Percentiles rank a stretch among this genome's conserved stretches.
phyloP scores from a whole-genome alignment of 208 protist genomes.

The Strigomonas oncopelti region DNA sequence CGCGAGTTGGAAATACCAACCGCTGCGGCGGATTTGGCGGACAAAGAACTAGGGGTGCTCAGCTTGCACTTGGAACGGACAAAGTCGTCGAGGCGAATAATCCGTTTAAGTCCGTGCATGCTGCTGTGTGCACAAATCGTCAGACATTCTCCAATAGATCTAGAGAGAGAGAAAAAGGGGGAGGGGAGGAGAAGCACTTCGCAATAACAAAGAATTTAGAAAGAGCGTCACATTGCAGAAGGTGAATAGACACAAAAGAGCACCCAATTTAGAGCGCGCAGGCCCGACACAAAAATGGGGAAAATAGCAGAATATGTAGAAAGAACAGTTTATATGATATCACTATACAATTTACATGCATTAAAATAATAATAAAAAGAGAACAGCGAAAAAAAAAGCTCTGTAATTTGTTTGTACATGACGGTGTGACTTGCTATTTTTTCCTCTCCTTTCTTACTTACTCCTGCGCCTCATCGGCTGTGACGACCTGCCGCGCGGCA shows the following conservation, averaged over 20 bases:
- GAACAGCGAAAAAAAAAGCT: not conserved
- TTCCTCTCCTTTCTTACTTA: too few species aligned
- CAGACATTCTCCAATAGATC: not conserved
- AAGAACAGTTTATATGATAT: too few species aligned
- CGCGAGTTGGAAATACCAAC: conserved; percentile 29
- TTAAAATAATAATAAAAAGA: not conserved
- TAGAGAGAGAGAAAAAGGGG: not conserved
- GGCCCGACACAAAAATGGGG: too few species aligned
- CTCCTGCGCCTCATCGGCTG: not conserved
- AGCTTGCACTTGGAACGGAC: not conserved
- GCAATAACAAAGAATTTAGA: not conserved
- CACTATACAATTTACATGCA: too few species aligned
- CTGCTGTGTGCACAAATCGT: not conserved
- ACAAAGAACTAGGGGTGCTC: not conserved
- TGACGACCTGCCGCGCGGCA: conserved; percentile 2
- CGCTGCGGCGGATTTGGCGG: too few species aligned
- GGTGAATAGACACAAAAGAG: too few species aligned
- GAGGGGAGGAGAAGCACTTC: not conserved
- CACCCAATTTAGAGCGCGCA: too few species aligned
- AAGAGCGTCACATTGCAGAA: too few species aligned
- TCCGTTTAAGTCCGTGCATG: not conserved
- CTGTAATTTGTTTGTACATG: conserved; percentile 1
- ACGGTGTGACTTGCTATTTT: too few species aligned
- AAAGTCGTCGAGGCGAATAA: not conserved
- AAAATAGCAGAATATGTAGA: too few species aligned